Base-by-base conservation (phyloP, 1,284 basidiomycete species). In the Kalmanozyma brasiliensis region DNA sequence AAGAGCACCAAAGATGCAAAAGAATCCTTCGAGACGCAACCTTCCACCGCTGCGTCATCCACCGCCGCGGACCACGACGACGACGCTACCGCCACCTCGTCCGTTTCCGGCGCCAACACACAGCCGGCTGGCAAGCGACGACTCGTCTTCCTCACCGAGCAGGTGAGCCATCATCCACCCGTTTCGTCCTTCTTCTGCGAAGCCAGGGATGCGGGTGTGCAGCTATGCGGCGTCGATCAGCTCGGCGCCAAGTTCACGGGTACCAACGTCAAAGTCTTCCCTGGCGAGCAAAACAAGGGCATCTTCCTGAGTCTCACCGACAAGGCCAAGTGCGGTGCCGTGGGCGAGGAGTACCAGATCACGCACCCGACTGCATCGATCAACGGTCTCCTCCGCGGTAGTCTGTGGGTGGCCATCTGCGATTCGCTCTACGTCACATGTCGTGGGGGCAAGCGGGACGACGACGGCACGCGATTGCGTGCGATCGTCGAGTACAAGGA, bases 401-500 rank as follows among this genome's bases (percentile, higher is more conserved):
- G 87, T 77, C 91, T 95, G 82, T 98, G 97, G 80, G 89, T 93
- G 35, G 96, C 93, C 0, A 87, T 95, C 48, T 85, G 87, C 41
- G 92, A 94, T 43, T 48, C 56, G 86, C 89, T 65, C 89, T 90
- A 90, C 66, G 88, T 98, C 76, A 95, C 92, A 17, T 93, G 91
- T 79, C 86, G 86, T 13, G 90, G 90, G 7, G 88, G 88, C 7
- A 85, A 86, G 60, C 85, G 86, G 17, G 87, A 62, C 51, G 69
- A 75, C 38, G 64, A 72, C 41, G 72, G 74, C 6, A 44, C 65
- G 41, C 87, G 87, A 73, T 87, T 93, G 74, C 86, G 94, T 51
- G 86, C 92, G 8, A 87, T 98, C 59, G 87, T 96, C 56, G 93
- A 95, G 76, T 98, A 96, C 85, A 94, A 94, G 84, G 95, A 98